A percentile compares a stretch with the other conserved stretches of the same genome.
phyloP scores from a whole-genome alignment of 768 basidiomycete species.

The Psilocybe sp. region DNA sequence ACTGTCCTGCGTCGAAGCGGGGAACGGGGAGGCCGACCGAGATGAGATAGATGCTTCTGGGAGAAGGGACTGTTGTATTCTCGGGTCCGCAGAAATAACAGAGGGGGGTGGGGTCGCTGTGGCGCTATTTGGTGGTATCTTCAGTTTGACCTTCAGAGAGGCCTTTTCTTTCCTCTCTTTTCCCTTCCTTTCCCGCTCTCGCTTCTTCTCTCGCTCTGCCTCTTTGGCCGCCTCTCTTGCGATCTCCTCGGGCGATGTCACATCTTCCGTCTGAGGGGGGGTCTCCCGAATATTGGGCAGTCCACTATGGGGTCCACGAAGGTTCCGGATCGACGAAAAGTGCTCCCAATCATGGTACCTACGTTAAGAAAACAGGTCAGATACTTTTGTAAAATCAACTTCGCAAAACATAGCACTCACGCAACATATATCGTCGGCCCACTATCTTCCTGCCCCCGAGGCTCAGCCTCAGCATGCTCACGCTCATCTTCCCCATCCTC shows the following conservation, averaged over 20 bases:
- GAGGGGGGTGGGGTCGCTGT: not conserved
- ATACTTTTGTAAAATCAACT: not conserved
- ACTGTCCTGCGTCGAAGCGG: not conserved
- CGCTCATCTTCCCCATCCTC: slow-evolving; percentile 8
- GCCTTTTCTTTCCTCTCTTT: slow-evolving; percentile 17
- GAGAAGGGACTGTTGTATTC: not conserved
- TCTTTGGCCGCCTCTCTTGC: slow-evolving; percentile 22
- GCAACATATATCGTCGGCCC: slow-evolving; percentile 73
- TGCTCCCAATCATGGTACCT: slow-evolving; percentile 96
- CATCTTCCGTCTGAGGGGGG: slow-evolving; percentile 8
- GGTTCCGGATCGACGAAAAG: slow-evolving; percentile 89
- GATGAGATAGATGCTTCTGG: not conserved
- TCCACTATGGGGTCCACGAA: slow-evolving; percentile 80
- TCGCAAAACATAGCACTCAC: slow-evolving; percentile 44
- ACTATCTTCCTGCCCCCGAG: slow-evolving; percentile 7
- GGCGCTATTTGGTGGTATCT: not conserved
- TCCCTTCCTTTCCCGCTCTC: slow-evolving; percentile 22
- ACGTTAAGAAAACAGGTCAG: not conserved
- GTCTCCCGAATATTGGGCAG: slow-evolving; percentile 62
- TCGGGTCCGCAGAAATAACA: not conserved
- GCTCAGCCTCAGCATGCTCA: slow-evolving; percentile 11
- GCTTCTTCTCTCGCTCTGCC: slow-evolving; percentile 19
- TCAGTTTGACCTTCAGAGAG: slow-evolving; percentile 25
- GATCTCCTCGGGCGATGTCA: not conserved
- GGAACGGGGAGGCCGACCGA: not conserved